Evolutionary conservation across 2,329 filamentous ascomycete genomes (phyloP), one percentile per base, ranked within the genome.

Genomic region (Emericellopsis atlantica): DNA sequence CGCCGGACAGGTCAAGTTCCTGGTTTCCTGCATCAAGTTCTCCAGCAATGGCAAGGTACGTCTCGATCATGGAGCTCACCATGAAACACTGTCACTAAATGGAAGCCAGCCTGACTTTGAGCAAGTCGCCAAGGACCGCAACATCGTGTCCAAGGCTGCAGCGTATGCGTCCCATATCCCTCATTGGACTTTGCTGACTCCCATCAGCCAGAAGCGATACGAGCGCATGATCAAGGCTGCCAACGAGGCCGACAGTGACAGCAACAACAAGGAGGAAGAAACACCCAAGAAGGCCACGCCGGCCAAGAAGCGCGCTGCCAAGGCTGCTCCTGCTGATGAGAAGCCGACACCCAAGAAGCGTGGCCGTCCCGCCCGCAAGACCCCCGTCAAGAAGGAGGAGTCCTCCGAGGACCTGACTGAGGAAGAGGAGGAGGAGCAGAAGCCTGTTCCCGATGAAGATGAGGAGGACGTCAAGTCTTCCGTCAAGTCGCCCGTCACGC

Each of bases 11-110:
- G 69, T 84, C 58, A 72, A 69, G 45, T 83, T 85, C 54, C 65
- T 85, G 21, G 68, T 84, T 38, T 65, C 67, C 40, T 84, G 81
- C 58, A 80, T 84, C 55, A 68, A 70, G 40, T 60, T 78, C 56
- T 71, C 74, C 9, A 67, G 60, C 50, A 67, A 69, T 46, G 79
- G 79, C 45, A 76, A 74, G 56, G 80, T 81, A 58, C 51, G 62
- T 51, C 2, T 12, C 5, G 18, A 21, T 21, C 3, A 21, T 5
- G 18, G 18, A 21, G 5, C 18, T 21, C 18, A 21, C 18, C 5
- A 5, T 21, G 5, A 21, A 21, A 21, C 18, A 21, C 18, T 21
- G 18, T 21, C 5, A 21, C 18, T 21, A 21, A 21, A 21, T 5
- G 18, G 18, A 21, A n/a, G 8, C 12, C 42, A 84, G 80, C 67